phyloP scores from a whole-genome alignment of 2,329 filamentous ascomycete species.

The Xylariaceae sp. region DNA sequence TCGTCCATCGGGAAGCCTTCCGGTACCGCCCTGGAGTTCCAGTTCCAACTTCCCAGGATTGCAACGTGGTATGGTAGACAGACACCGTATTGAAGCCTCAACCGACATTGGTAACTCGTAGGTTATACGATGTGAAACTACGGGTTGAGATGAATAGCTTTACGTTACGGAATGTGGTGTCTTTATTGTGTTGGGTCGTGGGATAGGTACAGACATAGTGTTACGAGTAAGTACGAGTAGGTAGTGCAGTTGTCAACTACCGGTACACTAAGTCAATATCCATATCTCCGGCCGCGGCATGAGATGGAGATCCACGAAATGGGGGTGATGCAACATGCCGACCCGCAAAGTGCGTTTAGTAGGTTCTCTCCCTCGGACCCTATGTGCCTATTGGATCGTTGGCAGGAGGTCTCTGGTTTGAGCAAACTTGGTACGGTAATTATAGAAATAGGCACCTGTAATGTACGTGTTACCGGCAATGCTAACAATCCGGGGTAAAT shows the following conservation, averaged over 20 bases:
- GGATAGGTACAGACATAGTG: neutral
- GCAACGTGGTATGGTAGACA: constrained; percentile 16
- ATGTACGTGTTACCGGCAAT: neutral
- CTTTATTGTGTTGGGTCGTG: no score
- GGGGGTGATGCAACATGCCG: constrained; percentile 1
- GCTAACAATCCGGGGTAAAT: constrained; percentile 19
- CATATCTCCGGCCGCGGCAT: neutral
- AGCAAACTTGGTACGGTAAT: neutral
- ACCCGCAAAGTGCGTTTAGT: constrained; percentile 14
- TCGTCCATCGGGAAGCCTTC: constrained; percentile 19
- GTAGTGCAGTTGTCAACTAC: neutral
- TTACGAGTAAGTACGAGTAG: no score
- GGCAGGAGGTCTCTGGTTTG: neutral
- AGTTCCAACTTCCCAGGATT: constrained; percentile 5
- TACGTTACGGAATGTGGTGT: no score
- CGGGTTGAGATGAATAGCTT: no score
- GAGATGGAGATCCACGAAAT: neutral
- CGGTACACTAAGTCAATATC: neutral
- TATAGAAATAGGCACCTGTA: neutral
- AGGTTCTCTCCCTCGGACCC: neutral
- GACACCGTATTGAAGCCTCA: constrained; percentile 12
- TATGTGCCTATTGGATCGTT: neutral
- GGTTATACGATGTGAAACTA: neutral
- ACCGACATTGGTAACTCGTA: constrained; percentile 3
- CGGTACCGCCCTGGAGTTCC: constrained; percentile 16